These are phyloP conservation scores for Aureobasidium sp. DNA, from an alignment of 2,329 filamentous ascomycete species.

Conservation along the genomic window DNA sequence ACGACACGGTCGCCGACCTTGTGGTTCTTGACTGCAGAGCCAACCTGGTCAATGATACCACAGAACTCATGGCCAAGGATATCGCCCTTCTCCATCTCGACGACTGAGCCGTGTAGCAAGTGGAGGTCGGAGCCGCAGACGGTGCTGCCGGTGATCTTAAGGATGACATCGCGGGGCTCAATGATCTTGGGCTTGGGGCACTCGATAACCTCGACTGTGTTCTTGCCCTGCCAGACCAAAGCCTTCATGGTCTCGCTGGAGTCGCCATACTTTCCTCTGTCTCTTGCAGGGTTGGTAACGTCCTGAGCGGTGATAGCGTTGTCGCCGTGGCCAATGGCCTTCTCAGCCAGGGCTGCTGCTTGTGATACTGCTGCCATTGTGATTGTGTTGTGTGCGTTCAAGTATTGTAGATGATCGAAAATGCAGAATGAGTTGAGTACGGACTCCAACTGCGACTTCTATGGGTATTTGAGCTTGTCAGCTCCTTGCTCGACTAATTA, in stretches of 20 bases:
- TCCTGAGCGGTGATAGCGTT: slow-evolving; percentile 62
- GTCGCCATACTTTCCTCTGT: slow-evolving; percentile 46
- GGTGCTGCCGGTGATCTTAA: slow-evolving; percentile 64
- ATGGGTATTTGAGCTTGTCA: slow-evolving; percentile 4
- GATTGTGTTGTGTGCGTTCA: background rate
- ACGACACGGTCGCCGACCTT: slow-evolving; percentile 57
- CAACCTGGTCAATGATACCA: slow-evolving; percentile 42
- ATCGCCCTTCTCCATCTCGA: slow-evolving; percentile 46
- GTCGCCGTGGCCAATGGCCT: slow-evolving; percentile 59
- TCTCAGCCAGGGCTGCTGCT: slow-evolving; percentile 61
- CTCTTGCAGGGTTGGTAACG: slow-evolving; percentile 53
- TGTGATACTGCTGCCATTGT: slow-evolving; percentile 45
- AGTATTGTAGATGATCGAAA: background rate
- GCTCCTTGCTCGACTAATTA: background rate
- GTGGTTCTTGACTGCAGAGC: slow-evolving; percentile 36
- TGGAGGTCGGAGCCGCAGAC: slow-evolving; percentile 57
- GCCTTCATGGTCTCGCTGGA: slow-evolving; percentile 66
- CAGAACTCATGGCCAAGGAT: slow-evolving; percentile 49
- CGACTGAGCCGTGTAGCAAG: slow-evolving; percentile 43
- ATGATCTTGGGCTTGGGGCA: slow-evolving; percentile 64
- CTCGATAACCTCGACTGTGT: slow-evolving; percentile 63
- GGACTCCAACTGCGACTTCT: background rate
- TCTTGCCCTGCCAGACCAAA: slow-evolving; percentile 75
- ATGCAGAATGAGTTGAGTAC: background rate
- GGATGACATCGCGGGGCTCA: slow-evolving; percentile 68